Evolutionary conservation across 2,329 filamentous ascomycete genomes (phyloP).

Genomic region (Talaromyces sp.): DNA sequence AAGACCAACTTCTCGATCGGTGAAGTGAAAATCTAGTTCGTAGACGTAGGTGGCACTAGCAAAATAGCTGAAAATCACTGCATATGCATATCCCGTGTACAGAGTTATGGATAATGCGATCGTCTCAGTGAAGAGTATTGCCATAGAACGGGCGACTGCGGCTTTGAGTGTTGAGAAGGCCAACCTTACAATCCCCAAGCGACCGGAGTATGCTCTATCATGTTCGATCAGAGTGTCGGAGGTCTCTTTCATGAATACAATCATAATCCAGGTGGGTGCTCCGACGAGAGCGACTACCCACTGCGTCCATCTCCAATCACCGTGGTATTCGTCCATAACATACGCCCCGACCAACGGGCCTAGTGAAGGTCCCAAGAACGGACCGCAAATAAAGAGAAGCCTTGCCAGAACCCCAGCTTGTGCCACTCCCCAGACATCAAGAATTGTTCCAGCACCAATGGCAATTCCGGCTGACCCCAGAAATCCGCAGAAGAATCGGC

Average conservation of each 20-base stretch:
- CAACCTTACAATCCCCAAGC: slow-evolving; percentile 10
- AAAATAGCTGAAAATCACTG: slow-evolving; percentile 75
- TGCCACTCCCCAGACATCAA: slow-evolving; percentile 62
- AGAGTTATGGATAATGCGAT: slow-evolving; percentile 64
- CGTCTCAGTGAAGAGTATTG: slow-evolving; percentile 63
- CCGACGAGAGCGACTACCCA: slow-evolving; percentile 63
- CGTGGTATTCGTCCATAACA: slow-evolving; percentile 27
- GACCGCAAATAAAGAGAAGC: slow-evolving; percentile 44
- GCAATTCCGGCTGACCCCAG: slow-evolving; percentile 23
- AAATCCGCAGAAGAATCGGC: slow-evolving; percentile 26
- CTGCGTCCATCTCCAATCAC: slow-evolving; percentile 70
- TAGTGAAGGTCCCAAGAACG: slow-evolving; percentile 59
- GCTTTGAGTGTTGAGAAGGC: slow-evolving; percentile 24
- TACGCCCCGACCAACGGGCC: slow-evolving; percentile 22
- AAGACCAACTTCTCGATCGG: slow-evolving; percentile 63
- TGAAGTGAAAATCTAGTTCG: slow-evolving; percentile 47
- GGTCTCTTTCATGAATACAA: slow-evolving; percentile 59
- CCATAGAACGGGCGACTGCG: slow-evolving; percentile 51
- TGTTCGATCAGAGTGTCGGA: slow-evolving; percentile 39
- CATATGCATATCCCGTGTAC: slow-evolving; percentile 73
- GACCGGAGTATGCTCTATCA: not conserved
- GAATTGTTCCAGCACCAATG: slow-evolving; percentile 66
- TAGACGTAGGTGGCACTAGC: slow-evolving; percentile 81
- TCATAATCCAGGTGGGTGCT: slow-evolving; percentile 57
- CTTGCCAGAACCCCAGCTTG: slow-evolving; percentile 10